Base-by-base conservation (phyloP, 805 yeast species). In the Ogataea nonfermentans region DNA sequence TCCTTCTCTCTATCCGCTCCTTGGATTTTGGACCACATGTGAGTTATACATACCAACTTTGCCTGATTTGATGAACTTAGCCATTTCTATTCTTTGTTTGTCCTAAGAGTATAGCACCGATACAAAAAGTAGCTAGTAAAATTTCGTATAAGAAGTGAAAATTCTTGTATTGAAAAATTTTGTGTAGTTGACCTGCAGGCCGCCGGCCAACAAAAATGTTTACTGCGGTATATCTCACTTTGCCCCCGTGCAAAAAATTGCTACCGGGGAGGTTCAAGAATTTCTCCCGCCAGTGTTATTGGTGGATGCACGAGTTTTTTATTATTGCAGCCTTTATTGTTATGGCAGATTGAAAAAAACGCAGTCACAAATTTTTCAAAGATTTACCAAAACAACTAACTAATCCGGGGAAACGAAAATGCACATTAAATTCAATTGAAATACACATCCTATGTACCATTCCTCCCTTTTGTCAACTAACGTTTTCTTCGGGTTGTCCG, bases 21-120 rank as follows among this genome's bases (percentile, higher is more conserved):
- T 6, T 6, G 2, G n/a, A 23, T 29, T 17, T 6, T 29, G 32
- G 8, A 15, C 16, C 13, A 2, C 11, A 5, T 5, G 11, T 9
- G 10, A 15, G 8, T 19, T 10, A 42, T 76, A 82, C 93, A 71
- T 82, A 84, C 91, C 97, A 84, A 91, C 98, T 85, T 85, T 89
- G 82, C 97, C 97, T 73, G 98, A 86, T 81, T 91, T 93, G 78
- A 93, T 83, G 84, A 93, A 91, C 78, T 93, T 93, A 79, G 96
- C 96, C 96, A 89, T 90, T 76, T 68, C 71, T 57, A 45, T 48
- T 39, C 37, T 37, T 26, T 30, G 30, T 27, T 23, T 31, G 33
- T 25, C 20, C 41, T 37, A 37, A 19, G 35, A 31, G 13, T 23
- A 14, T 19, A 32, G 35, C 35, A 32, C 35, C 19, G 36, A 37